Evolutionary conservation across 2,329 filamentous ascomycete species (phyloP), one percentile per base, ranked within the genome.

Genomic region (Trematosphaeria pertusa): DNA sequence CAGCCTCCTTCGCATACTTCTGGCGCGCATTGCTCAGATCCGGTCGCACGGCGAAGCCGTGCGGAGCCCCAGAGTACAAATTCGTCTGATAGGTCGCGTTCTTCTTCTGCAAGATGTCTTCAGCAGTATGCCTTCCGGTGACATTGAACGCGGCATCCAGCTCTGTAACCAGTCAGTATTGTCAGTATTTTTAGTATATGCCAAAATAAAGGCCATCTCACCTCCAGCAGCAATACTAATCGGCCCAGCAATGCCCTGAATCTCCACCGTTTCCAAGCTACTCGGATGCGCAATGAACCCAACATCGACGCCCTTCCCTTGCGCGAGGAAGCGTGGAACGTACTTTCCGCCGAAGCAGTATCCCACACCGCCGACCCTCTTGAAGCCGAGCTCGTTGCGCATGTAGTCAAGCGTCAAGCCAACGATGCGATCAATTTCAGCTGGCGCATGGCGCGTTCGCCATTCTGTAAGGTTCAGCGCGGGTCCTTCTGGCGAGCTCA

Each of bases 311-410:
- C 59, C 59, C 35, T 51, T 76, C 50, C 82, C 84, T 45, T 74
- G 49, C 18, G 74, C 73, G 3, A 81, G 79, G 73, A 85, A 85
- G 22, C 88, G 84, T 39, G 81, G 77, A 24, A 89, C 83, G 69
- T 88, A 91, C 82, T 88, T 89, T 44, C 80, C 87, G 36, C 87
- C 87, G 55, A 89, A 87, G 72, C 87, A 91, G 72, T 90, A 90
- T 0, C 87, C 87, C 0, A 85, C 81, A 14, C 77, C 80, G 3
- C 81, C 87, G 33, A 90, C 73, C 54, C 80, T 82, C 63, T 80
- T 82, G 40, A 80, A 50, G 12, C 59, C 54, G 26, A 62, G 73
- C 37, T 82, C 75, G 46, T 78, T 75, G 50, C 79, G 79, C 41
- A 89, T 67, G 47, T 81, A 78, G 66, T 83, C 80, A 62, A 87